These are phyloP conservation scores for Diaporthe vaccinii DNA, from an alignment of 2,329 filamentous ascomycete species.

Conservation along the genomic window DNA sequence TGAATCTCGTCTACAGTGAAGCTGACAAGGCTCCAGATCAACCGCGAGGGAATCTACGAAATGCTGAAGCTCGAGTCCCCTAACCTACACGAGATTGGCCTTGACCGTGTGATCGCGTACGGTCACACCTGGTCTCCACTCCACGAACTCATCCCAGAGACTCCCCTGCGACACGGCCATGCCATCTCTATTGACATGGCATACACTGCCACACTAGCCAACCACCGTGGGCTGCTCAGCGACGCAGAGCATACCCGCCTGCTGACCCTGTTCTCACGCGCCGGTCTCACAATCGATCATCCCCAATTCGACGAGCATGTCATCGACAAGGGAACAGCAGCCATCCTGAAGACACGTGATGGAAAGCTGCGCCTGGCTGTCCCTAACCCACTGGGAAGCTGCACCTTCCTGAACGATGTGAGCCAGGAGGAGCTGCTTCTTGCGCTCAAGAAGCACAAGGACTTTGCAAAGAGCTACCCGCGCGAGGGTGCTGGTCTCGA, in stretches of 20 bases:
- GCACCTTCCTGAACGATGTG: slow-evolving; percentile 78
- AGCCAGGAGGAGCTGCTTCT: slow-evolving; percentile 71
- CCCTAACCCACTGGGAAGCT: slow-evolving; percentile 75
- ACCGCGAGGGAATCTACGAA: slow-evolving; percentile 77
- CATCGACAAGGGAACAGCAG: slow-evolving; percentile 74
- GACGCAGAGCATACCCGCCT: slow-evolving; percentile 72
- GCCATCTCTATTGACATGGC: slow-evolving; percentile 84
- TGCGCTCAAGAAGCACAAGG: slow-evolving; percentile 74
- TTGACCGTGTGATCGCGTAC: slow-evolving; percentile 80
- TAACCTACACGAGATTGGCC: slow-evolving; percentile 79
- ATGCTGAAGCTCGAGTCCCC: slow-evolving; percentile 82
- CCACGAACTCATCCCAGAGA: slow-evolving; percentile 77
- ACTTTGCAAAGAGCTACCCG: slow-evolving; percentile 72
- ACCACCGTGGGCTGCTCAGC: slow-evolving; percentile 71
- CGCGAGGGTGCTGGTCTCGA: slow-evolving; percentile 76
- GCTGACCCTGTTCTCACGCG: slow-evolving; percentile 77
- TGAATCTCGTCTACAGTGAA: not conserved
- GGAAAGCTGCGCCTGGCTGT: slow-evolving; percentile 77
- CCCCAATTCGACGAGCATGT: slow-evolving; percentile 75
- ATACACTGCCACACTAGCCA: slow-evolving; percentile 77
- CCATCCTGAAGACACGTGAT: slow-evolving; percentile 79
- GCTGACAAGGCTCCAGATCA: slow-evolving; percentile 61
- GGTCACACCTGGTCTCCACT: slow-evolving; percentile 82
- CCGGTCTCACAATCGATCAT: slow-evolving; percentile 80
- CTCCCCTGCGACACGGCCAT: slow-evolving; percentile 78